A percentile compares a stretch with the other conserved stretches of the same genome.
Evolutionary conservation across 2,329 filamentous ascomycete species (phyloP).

Genomic region (Chaetomium globosum): DNA sequence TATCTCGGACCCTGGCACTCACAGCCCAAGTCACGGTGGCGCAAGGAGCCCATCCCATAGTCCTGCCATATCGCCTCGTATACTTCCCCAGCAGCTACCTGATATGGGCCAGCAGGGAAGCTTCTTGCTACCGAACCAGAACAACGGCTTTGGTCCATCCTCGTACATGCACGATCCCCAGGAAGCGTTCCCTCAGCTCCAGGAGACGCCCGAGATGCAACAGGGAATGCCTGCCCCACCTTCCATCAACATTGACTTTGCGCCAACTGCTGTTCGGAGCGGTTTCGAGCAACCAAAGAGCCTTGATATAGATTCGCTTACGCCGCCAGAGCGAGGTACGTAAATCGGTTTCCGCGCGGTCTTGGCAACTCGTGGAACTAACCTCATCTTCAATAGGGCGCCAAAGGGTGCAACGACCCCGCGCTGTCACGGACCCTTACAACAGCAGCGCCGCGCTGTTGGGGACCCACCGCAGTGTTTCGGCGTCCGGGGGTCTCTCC

Average conservation of each 20-base stretch:
- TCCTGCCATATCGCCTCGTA: constrained; percentile 65
- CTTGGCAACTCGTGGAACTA: constrained; percentile 13
- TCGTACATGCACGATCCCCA: constrained; percentile 48
- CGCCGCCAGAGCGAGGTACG: constrained; percentile 73
- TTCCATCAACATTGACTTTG: constrained; percentile 91
- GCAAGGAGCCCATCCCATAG: constrained; percentile 81
- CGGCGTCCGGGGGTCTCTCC: constrained; percentile 50
- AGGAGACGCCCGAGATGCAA: constrained; percentile 62
- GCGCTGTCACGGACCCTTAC: constrained; percentile 63
- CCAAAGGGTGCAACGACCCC: constrained; percentile 45
- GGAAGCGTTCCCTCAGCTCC: constrained; percentile 58
- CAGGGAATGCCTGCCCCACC: constrained; percentile 83
- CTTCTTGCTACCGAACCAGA: constrained; percentile 50
- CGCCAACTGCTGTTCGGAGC: constrained; percentile 69
- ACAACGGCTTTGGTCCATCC: constrained; percentile 46
- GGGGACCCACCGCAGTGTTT: constrained; percentile 43
- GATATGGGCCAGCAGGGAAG: constrained; percentile 53
- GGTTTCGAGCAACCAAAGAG: constrained; percentile 68
- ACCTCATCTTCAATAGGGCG: constrained; percentile 28
- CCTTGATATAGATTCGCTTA: constrained; percentile 76
- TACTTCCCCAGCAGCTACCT: constrained; percentile 59
- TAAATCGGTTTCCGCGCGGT: background rate
- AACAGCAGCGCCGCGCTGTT: constrained; percentile 51
- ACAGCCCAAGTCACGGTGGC: constrained; percentile 64
- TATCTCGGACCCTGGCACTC: constrained; percentile 69